Evolutionary conservation across 2,329 filamentous ascomycete genomes (phyloP).

Genomic region (Fusarium nisikadoi): DNA sequence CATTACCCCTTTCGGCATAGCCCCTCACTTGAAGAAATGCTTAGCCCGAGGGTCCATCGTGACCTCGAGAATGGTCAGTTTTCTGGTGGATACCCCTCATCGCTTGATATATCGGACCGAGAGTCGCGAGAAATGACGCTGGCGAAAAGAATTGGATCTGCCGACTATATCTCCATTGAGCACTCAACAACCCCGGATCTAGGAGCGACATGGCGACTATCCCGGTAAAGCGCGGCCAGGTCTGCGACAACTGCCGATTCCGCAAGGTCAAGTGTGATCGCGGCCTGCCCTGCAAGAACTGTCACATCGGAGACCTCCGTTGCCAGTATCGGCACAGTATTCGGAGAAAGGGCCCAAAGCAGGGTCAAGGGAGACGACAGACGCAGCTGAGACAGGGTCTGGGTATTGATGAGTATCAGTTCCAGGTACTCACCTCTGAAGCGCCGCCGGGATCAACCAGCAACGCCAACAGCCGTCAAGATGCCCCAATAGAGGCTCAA

Average conservation of each 20-base stretch:
- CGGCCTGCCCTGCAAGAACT: slow-evolving; percentile 45
- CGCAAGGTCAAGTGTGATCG: slow-evolving; percentile 51
- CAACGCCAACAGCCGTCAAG: not conserved
- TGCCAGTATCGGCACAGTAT: slow-evolving; percentile 48
- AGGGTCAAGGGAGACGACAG: slow-evolving; percentile 45
- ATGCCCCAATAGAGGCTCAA: not conserved
- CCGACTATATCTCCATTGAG: slow-evolving; percentile 34
- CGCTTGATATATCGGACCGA: slow-evolving; percentile 20
- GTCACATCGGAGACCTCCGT: slow-evolving; percentile 40
- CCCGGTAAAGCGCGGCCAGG: slow-evolving; percentile 31
- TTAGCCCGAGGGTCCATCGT: not conserved
- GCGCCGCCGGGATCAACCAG: not conserved
- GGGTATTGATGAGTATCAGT: slow-evolving; percentile 3
- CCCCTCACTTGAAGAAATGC: not conserved
- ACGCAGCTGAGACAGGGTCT: slow-evolving; percentile 44
- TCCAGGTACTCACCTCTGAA: slow-evolving; percentile 39
- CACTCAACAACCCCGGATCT: not conserved
- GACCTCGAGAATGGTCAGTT: not conserved
- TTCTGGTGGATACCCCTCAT: slow-evolving; percentile 9
- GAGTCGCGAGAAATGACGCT: slow-evolving; percentile 1
- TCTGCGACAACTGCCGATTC: slow-evolving; percentile 47
- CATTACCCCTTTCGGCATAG: slow-evolving; percentile 35
- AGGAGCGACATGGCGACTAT: slow-evolving; percentile 11
- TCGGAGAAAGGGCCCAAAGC: slow-evolving; percentile 45
- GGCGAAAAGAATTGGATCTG: not conserved